Evolutionary conservation across 768 basidiomycete species (phyloP).

Genomic region (Phaeotremella skinneri): DNA sequence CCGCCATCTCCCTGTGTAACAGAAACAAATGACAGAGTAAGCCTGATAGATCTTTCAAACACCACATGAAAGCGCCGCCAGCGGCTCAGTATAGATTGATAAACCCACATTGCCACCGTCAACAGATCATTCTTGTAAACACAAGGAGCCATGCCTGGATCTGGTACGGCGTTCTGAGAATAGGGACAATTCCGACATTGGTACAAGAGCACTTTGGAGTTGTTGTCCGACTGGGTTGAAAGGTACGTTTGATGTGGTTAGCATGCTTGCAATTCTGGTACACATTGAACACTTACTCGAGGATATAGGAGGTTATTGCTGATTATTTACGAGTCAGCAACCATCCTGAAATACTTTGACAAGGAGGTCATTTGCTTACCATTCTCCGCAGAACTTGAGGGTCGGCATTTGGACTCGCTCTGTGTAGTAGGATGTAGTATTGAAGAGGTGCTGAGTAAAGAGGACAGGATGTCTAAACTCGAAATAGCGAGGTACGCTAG

Average conservation of each 20-base stretch:
- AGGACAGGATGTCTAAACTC: neutral
- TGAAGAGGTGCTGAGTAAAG: neutral
- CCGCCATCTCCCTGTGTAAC: slow-evolving; percentile 75
- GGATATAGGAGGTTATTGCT: slow-evolving; percentile 92
- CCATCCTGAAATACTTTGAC: neutral
- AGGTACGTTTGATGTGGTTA: neutral
- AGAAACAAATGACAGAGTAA: neutral
- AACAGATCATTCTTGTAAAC: slow-evolving; percentile 92
- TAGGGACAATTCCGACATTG: slow-evolving; percentile 86
- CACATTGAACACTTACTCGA: slow-evolving; percentile 32
- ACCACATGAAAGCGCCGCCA: neutral
- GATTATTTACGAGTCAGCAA: slow-evolving; percentile 9
- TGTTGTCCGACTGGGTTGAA: slow-evolving; percentile 70
- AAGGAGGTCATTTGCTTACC: slow-evolving; percentile 31
- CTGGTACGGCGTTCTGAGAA: slow-evolving; percentile 64
- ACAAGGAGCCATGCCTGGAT: slow-evolving; percentile 66
- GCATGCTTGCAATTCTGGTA: neutral
- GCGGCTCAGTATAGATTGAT: neutral
- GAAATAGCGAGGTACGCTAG: no score
- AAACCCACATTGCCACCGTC: slow-evolving; percentile 79
- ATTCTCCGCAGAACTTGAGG: slow-evolving; percentile 87
- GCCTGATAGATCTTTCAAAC: no score
- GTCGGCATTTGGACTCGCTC: slow-evolving; percentile 49
- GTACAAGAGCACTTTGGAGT: slow-evolving; percentile 80
- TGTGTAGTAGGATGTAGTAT: neutral